Evolutionary conservation across 192 early-diverging fungal species (phyloP), one percentile per base, ranked within the genome.

Genomic region (Coemansia sp.): DNA sequence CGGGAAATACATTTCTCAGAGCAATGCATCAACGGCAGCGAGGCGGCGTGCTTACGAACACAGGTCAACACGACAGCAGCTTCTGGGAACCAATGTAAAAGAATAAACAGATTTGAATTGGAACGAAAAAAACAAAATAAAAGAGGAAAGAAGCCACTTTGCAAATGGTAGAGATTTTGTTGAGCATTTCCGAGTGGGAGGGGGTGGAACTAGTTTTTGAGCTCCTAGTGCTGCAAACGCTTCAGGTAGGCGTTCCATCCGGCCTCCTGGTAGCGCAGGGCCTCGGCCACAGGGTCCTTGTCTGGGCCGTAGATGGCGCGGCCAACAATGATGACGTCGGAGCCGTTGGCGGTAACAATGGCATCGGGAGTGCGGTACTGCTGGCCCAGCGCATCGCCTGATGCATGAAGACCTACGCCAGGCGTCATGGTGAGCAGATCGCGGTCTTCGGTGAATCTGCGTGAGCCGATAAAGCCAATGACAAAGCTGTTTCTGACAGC

Each of bases 251-350:
- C 97, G 41, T 88, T 82, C 97, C 97, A 99, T n/a, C 97, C 97
- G 40, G 95, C 95, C 64, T 93, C 87, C 61, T 88, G 87, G 76
- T 98, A 99, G 64, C 87, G 84, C 78, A 90, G 85, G 22, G 94
- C 94, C 66, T 96, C 93, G 8, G 61, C 63, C 18, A 80, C 82
- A 1, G 88, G 65, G 73, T 94, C 86, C 22, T 86, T 85, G n/a
- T 88, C 91, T 8, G 88, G 86, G 26, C 92, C 95, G 72, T 98
- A 99, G 68, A 99, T 98, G 21, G 94, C 98, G 52, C 98, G 85
- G 41, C 98, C 98, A 12, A 99, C 98, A 78, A 99, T 99, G 71
- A 99, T 98, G 32, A 99, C 87, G 83, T 99, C 98, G 62, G 94
- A 93, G 26, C 89, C 90, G 64, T 87, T 89, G 32, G 93, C 89